phyloP scores from a whole-genome alignment of 2,329 filamentous ascomycete species.

The Raffaelea ambrosiae region DNA sequence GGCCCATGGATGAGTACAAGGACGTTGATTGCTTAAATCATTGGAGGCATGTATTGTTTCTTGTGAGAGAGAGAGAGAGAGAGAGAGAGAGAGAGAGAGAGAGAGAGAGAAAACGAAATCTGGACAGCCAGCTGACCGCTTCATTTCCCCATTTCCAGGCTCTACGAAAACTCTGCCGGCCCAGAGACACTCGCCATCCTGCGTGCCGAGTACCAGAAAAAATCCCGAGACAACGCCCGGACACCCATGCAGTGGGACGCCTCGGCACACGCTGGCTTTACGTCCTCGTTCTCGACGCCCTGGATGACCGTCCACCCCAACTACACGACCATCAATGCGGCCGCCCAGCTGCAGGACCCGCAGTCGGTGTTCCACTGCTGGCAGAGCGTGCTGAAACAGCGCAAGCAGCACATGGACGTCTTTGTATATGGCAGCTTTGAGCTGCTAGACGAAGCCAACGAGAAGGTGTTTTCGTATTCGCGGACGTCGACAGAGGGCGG shows the following conservation, averaged over 20 bases:
- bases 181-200: background rate
- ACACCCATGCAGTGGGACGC: slow-evolving; percentile 7
- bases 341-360: background rate
- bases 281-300: background rate
- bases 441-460: slow-evolving; percentile 2
- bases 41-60: slow-evolving; percentile 20
- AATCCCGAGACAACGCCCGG: slow-evolving; percentile 7
- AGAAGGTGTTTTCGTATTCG: slow-evolving; percentile 1
- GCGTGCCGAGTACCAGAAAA: slow-evolving; percentile 1
- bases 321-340: slow-evolving; percentile 1
- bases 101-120: too few species aligned
- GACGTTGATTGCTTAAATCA: slow-evolving; percentile 23
- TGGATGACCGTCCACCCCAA: slow-evolving; percentile 7
- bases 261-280: slow-evolving; percentile 3
- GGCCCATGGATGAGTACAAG: slow-evolving; percentile 37
- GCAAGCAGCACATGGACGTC: slow-evolving; percentile 3
- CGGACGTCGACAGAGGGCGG: background rate
- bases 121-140: too few species aligned
- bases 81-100: too few species aligned
- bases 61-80: too few species aligned
- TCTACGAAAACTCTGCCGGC: background rate
- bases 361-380: slow-evolving; percentile 5
- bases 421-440: slow-evolving; percentile 6
- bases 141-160: too few species aligned
- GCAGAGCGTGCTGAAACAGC: background rate